phyloP scores from a whole-genome alignment of 345 rosid genomes.

The Dovyalis caffra region DNA sequence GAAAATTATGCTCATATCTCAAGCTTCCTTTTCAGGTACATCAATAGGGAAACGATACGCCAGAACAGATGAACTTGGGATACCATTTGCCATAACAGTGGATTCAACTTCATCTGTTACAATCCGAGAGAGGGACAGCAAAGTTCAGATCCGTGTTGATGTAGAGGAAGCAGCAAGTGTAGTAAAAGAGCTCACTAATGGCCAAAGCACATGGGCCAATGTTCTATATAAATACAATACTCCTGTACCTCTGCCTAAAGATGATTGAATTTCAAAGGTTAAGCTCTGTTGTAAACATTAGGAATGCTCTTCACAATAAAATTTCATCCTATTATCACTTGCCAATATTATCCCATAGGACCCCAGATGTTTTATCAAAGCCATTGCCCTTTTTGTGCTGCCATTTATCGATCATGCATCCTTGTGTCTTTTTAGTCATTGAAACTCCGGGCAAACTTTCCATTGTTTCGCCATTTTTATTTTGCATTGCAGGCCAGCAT shows the following conservation, averaged over 20 bases:
- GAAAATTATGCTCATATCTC: background rate
- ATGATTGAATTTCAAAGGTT: background rate
- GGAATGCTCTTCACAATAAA: background rate
- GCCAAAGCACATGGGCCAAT: slow-evolving; percentile 59
- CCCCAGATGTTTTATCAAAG: no score
- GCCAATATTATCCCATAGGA: no score
- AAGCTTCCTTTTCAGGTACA: slow-evolving; percentile 40
- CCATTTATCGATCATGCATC: no score
- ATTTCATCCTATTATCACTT: no score
- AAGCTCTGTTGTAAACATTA: background rate
- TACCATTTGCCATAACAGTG: slow-evolving; percentile 74
- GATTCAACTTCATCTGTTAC: slow-evolving; percentile 67
- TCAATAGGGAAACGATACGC: slow-evolving; percentile 84
- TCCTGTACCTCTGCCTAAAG: slow-evolving; percentile 1
- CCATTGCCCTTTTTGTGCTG: no score
- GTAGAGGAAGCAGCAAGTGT: slow-evolving; percentile 58
- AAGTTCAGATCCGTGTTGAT: slow-evolving; percentile 64
- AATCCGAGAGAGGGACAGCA: slow-evolving; percentile 75
- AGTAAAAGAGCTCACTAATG: slow-evolving; percentile 53
- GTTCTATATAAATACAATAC: slow-evolving; percentile 13
- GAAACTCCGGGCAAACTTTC: no score
- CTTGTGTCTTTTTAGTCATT: no score
- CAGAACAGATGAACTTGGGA: slow-evolving; percentile 91
- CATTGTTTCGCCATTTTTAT: no score
- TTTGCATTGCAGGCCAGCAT: no score